These are phyloP conservation scores for Xylaria sp. DNA, from an alignment of 2,329 filamentous ascomycete genomes.

Conservation along the genomic window DNA sequence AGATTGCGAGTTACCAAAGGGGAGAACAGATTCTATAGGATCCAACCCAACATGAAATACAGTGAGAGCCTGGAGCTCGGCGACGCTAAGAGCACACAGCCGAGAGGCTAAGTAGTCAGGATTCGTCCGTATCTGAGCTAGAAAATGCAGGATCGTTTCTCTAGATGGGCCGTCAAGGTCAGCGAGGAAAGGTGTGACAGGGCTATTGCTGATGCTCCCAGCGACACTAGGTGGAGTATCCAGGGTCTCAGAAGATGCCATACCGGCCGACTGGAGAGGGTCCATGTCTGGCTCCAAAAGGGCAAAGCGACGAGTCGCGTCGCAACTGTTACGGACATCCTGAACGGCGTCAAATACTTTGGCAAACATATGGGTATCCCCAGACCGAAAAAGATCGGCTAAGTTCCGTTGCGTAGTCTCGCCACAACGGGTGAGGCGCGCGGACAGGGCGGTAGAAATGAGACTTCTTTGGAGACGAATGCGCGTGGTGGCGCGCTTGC, in stretches of 20 bases:
- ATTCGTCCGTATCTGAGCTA: slow-evolving; percentile 85
- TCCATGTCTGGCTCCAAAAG: slow-evolving; percentile 79
- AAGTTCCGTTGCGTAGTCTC: slow-evolving; percentile 79
- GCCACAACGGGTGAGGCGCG: slow-evolving; percentile 77
- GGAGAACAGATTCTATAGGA: slow-evolving; percentile 83
- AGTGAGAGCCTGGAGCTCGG: slow-evolving; percentile 81
- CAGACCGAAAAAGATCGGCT: slow-evolving; percentile 79
- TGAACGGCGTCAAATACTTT: slow-evolving; percentile 80
- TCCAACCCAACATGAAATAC: slow-evolving; percentile 83
- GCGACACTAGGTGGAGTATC: slow-evolving; percentile 59
- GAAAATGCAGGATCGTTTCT: slow-evolving; percentile 79
- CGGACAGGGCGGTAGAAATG: slow-evolving; percentile 78
- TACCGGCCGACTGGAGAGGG: slow-evolving; percentile 61
- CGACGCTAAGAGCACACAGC: slow-evolving; percentile 76
- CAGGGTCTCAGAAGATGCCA: slow-evolving; percentile 62
- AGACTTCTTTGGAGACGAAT: slow-evolving; percentile 78
- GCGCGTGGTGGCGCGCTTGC: slow-evolving; percentile 78
- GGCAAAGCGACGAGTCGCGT: slow-evolving; percentile 76
- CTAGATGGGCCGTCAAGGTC: slow-evolving; percentile 80
- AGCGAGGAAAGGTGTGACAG: slow-evolving; percentile 69
- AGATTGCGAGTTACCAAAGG: slow-evolving; percentile 49
- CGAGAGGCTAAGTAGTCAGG: slow-evolving; percentile 87
- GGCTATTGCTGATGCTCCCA: slow-evolving; percentile 48
- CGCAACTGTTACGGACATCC: slow-evolving; percentile 81
- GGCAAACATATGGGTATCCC: slow-evolving; percentile 82